Percentiles rank a stretch among this genome's conserved stretches.
Evolutionary conservation across 139 green algal genomes (phyloP).

Genomic region (Chlorella sp.): DNA sequence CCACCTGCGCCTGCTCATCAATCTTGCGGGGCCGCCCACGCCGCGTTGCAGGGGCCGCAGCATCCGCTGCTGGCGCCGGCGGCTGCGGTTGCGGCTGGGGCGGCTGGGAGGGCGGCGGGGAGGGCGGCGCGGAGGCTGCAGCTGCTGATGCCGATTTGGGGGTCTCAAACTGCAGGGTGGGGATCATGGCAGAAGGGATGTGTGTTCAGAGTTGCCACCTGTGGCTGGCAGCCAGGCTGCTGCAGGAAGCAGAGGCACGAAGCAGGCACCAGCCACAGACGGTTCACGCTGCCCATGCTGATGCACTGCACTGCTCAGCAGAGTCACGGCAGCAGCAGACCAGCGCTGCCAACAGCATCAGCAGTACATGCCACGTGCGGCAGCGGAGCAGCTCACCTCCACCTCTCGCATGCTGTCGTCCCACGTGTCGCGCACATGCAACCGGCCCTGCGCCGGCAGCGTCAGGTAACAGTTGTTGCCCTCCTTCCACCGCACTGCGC

Average conservation of each 20-base stretch:
- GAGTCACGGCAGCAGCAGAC: too few species aligned
- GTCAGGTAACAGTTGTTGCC: slow-evolving; percentile 40
- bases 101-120: neutral
- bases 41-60: too few species aligned
- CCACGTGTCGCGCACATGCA: slow-evolving; percentile 48
- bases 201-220: too few species aligned
- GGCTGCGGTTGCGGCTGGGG: neutral
- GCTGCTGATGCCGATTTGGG: neutral
- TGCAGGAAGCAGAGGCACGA: too few species aligned
- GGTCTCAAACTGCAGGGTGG: neutral
- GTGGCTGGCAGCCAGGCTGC: too few species aligned
- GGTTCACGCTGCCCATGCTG: too few species aligned
- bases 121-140: neutral
- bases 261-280: too few species aligned
- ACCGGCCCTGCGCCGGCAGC: neutral
- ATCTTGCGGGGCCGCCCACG: neutral
- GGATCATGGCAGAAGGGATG: too few species aligned
- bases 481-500: slow-evolving; percentile 37
- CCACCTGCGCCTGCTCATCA: neutral
- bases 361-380: too few species aligned
- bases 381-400: slow-evolving; percentile 22
- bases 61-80: neutral
- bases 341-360: too few species aligned
- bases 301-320: too few species aligned
- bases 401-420: slow-evolving; percentile 32